phyloP scores from a whole-genome alignment of 2,329 filamentous ascomycete species.

The Boeremia exigua region DNA sequence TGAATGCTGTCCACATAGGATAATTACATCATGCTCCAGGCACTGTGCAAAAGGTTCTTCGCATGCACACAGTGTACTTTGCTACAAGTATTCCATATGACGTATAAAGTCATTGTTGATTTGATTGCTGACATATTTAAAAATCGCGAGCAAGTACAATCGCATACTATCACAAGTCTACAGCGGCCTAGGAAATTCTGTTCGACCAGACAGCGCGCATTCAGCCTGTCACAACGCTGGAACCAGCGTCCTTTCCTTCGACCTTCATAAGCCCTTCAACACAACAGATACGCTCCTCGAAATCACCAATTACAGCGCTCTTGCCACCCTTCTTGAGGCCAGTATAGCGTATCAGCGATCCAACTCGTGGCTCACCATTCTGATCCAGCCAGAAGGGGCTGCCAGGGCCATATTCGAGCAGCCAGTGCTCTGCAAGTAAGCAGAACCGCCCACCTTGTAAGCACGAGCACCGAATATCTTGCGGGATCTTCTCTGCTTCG shows the following conservation, averaged over 20 bases:
- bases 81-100: too few species aligned
- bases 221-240: not conserved
- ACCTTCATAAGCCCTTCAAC: not conserved
- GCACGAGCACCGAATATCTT: constrained; percentile 2
- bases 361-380: not conserved
- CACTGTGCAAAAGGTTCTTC: too few species aligned
- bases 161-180: too few species aligned
- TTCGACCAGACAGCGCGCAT: too few species aligned
- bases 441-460: constrained; percentile 1
- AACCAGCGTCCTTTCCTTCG: not conserved
- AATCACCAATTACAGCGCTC: not conserved
- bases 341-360: not conserved
- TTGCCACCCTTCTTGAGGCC: not conserved
- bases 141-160: too few species aligned
- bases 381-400: constrained; percentile 4
- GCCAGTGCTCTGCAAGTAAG: constrained; percentile 5
- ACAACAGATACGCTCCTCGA: constrained; percentile 1
- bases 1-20: too few species aligned
- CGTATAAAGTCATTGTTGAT: too few species aligned
- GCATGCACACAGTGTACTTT: too few species aligned
- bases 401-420: constrained; percentile 5
- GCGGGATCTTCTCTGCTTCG: not conserved
- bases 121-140: too few species aligned
- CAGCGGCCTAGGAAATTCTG: too few species aligned
- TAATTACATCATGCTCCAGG: too few species aligned